These are phyloP conservation scores for Beta vulgaris DNA, from an alignment of 148 eudicot genomes.

Conservation along the genomic window DNA sequence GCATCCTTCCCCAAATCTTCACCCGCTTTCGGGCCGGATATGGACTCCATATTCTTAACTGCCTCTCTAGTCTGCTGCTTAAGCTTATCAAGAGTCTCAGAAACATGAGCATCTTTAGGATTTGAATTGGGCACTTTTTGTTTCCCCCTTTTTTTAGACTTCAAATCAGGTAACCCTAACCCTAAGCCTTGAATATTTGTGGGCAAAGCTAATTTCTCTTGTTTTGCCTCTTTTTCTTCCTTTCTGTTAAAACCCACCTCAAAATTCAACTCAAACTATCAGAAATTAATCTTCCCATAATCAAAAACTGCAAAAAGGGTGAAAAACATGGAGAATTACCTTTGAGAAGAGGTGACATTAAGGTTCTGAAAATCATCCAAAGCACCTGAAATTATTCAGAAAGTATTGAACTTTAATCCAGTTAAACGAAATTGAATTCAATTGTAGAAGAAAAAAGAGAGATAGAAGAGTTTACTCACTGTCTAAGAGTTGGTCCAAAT, in stretches of 20 bases:
- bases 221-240: slow-evolving; percentile 38
- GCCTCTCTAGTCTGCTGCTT: slow-evolving; percentile 92
- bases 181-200: slow-evolving; percentile 80
- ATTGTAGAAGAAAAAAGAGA: not conserved
- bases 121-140: slow-evolving; percentile 47
- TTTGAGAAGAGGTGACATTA: slow-evolving; percentile 55
- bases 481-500: slow-evolving; percentile 75
- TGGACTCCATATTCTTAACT: slow-evolving; percentile 76
- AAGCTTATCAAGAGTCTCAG: slow-evolving; percentile 87
- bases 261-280: not conserved
- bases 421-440: not conserved
- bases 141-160: slow-evolving; percentile 78
- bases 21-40: slow-evolving; percentile 40
- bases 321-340: slow-evolving; percentile 32
- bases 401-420: not conserved
- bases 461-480: slow-evolving; percentile 38
- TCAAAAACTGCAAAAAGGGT: slow-evolving; percentile 3
- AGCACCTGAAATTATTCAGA: slow-evolving; percentile 56
- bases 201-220: slow-evolving; percentile 37
- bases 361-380: slow-evolving; percentile 92
- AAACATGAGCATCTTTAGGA: slow-evolving; percentile 56
- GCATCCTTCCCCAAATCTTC: slow-evolving; percentile 50
- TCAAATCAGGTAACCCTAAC: slow-evolving; percentile 88
- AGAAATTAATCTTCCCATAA: too few relatives aligned
- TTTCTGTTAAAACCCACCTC: slow-evolving; percentile 38